These are phyloP conservation scores for Pelargonium fulgidum DNA, from an alignment of 441 rosid species.

Conservation along the genomic window DNA sequence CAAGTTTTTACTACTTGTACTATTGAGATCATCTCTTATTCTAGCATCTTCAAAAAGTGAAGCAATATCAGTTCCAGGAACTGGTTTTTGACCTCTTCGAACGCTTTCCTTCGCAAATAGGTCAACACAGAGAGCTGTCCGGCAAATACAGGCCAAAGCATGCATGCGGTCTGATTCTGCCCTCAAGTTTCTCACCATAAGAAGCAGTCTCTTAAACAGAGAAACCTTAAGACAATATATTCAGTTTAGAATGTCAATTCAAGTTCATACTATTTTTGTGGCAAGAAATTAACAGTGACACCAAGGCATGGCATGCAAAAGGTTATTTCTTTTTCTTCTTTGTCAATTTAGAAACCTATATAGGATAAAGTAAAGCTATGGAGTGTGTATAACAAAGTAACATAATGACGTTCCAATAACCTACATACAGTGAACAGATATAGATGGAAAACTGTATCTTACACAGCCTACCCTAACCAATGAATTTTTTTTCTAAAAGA, in stretches of 20 bases:
- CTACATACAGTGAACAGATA: not conserved
- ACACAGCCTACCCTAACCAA: not conserved
- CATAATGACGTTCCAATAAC: slow-evolving; percentile 1
- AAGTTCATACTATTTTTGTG: slow-evolving; percentile 10
- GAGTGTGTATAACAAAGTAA: not conserved
- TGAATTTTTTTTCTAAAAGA: not conserved
- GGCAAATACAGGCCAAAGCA: slow-evolving; percentile 95
- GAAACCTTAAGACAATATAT: slow-evolving; percentile 58
- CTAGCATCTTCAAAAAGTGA: slow-evolving; percentile 94
- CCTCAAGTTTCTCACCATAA: slow-evolving; percentile 96
- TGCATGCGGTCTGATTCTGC: slow-evolving; percentile 99
- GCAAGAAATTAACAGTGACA: not conserved
- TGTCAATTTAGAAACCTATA: not conserved
- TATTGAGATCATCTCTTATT: slow-evolving; percentile 84
- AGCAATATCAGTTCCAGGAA: slow-evolving; percentile 91
- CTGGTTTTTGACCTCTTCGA: slow-evolving; percentile 97
- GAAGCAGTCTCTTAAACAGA: slow-evolving; percentile 84
- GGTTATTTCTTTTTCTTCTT: not conserved
- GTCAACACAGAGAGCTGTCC: slow-evolving; percentile 97
- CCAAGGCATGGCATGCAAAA: slow-evolving; percentile 2
- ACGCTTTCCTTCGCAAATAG: slow-evolving; percentile 96
- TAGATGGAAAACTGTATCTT: not conserved
- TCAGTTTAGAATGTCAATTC: slow-evolving; percentile 22
- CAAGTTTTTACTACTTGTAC: slow-evolving; percentile 68
- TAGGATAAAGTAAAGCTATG: not conserved